Base-by-base conservation (phyloP, 768 basidiomycete species). In the Termitomyces sp. region DNA sequence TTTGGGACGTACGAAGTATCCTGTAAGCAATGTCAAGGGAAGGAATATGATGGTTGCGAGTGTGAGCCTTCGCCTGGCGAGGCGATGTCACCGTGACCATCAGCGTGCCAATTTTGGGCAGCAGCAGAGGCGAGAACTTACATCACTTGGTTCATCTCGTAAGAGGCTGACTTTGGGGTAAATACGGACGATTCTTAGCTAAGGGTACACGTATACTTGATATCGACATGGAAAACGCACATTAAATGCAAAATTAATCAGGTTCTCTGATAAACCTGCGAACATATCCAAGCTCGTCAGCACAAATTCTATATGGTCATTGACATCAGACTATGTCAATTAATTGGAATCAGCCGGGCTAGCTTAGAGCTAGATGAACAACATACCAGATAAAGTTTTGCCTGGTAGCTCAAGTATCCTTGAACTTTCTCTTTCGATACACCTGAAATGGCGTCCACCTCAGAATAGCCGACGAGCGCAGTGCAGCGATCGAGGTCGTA, bases 81-180 rank as follows among this genome's bases (percentile, higher is more conserved):
- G 33, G 9, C 33, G 33, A 10, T 1, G 33, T 33, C 33, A 33
- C 83, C 83, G 49, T 31, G 12, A 24, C 39, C 54, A 47, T 29
- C 56, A 46, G n/a, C 45, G 24, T 31, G 18, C 16, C 16, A n/a
- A 33, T 33, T 9, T 2, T 9, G 29, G 34, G 15, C 13, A 15
- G 33, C 33, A 49, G 9, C 29, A 26, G 15, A 41, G 36, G 56
- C 7, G n/a, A 28, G 42, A 12, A 69, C 79, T 24, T 64, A 80
- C 86, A 88, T 89, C 36, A 84, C 81, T 67, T 84, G 74, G 63
- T 89, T 89, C 84, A 83, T 87, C 62, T 88, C 81, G 65, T 88
- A 84, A 7, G 86, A 84, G 12, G 34, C 79, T 72, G 85, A 80
- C 86, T 87, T 63, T 20, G 55, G 18, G 26, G n/a, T 9, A 34